phyloP scores from a whole-genome alignment of 495 filamentous ascomycete genomes.

The Aspergillus conjunctus region DNA sequence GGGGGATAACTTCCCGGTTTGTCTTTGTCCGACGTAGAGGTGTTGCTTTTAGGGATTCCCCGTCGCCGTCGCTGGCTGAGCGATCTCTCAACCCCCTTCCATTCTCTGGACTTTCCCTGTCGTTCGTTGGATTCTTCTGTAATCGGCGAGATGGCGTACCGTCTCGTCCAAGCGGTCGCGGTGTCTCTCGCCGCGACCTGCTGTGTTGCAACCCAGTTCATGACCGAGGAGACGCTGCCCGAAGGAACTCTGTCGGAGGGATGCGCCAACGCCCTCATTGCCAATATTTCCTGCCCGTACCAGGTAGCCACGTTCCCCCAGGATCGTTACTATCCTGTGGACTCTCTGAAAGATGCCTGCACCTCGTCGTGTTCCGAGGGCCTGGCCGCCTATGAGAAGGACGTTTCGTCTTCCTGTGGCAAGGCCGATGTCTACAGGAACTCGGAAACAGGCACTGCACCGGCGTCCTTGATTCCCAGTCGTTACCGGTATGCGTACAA shows the following conservation, averaged over 20 bases:
- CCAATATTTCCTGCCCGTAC: neutral
- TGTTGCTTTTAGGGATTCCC: neutral
- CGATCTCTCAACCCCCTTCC: neutral
- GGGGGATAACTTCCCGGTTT: neutral
- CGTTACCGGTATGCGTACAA: neutral
- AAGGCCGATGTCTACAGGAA: neutral
- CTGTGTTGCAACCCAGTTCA: constrained; percentile 1
- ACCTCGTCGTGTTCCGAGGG: neutral
- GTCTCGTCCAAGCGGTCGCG: neutral
- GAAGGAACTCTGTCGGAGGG: neutral
- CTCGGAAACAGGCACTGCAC: neutral
- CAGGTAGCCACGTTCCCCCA: neutral
- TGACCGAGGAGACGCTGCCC: constrained; percentile 1
- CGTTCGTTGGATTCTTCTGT: neutral
- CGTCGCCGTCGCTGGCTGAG: neutral
- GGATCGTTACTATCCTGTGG: neutral
- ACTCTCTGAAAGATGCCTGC: neutral
- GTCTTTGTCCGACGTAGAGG: neutral
- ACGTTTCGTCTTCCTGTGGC: neutral
- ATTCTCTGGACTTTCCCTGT: neutral
- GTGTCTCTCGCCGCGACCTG: neutral
- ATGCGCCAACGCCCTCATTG: neutral
- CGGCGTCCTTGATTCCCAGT: neutral
- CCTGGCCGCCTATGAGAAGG: neutral
- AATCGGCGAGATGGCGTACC: neutral